These are phyloP conservation scores for Cladophialophora bantiana DNA, from an alignment of 2,329 filamentous ascomycete genomes.

Conservation along the genomic window DNA sequence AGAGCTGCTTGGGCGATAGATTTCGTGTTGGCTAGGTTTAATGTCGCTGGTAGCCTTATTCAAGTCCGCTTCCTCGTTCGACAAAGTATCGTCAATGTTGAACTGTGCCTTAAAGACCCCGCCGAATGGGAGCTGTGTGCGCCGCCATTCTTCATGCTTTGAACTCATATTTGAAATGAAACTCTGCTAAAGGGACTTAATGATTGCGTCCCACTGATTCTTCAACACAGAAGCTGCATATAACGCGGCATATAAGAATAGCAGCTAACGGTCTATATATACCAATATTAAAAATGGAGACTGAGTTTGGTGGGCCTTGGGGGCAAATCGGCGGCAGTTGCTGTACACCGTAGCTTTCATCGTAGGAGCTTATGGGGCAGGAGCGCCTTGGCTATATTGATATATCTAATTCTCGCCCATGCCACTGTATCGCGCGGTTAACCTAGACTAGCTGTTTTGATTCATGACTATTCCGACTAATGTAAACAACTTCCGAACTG, in stretches of 20 bases:
- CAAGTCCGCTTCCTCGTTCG: not conserved
- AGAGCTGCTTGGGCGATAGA: not conserved
- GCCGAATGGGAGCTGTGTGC: not conserved
- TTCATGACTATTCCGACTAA: too few relatives aligned
- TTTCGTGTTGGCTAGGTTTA: too few relatives aligned
- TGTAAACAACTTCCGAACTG: too few relatives aligned
- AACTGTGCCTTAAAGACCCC: not conserved
- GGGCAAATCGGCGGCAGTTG: too few relatives aligned
- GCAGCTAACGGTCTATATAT: not conserved
- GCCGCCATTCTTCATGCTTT: conserved; percentile 2
- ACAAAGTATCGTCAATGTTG: not conserved
- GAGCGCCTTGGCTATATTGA: not conserved
- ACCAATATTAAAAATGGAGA: not conserved
- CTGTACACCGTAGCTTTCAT: not conserved
- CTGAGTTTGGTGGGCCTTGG: too few relatives aligned
- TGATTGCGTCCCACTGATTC: too few relatives aligned
- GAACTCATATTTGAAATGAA: not conserved
- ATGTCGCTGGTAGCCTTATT: not conserved
- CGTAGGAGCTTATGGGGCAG: not conserved
- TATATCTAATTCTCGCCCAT: not conserved
- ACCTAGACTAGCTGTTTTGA: too few relatives aligned
- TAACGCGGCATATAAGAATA: not conserved
- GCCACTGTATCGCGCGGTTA: too few relatives aligned
- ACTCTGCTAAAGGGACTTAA: too few relatives aligned
- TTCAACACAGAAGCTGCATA: too few relatives aligned